Evolutionary conservation across 495 filamentous ascomycete species (phyloP), one percentile per base, ranked within the genome.

Genomic region (Friedmanniomyces endolithicus): DNA sequence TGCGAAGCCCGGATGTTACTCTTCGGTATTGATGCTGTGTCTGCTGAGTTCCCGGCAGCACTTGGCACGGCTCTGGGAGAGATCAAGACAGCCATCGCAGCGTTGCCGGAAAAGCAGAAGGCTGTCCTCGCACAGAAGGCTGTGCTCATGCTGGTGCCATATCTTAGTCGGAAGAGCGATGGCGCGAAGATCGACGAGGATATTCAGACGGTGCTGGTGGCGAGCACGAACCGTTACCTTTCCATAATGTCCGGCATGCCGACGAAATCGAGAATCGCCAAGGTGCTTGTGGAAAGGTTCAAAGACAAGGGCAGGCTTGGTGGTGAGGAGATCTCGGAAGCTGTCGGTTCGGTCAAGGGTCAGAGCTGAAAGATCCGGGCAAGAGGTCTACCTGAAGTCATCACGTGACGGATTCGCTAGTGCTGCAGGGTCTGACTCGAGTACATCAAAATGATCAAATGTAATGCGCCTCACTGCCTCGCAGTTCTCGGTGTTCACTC

Each of bases 1-100:
- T 88, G 88, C 67, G 77, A 80, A 56, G 79, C 90, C 62, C 79
- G 78, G 63, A 73, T 84, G 56, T 82, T 86, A 0, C 70, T 88
- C 2, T 69, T 85, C 14, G 86, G 85, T 23, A 66, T 88, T 9
- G 74, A 76, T 11, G 64, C 77, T 33, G 73, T 70, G 24, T 84
- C 85, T 4, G 70, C 80, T 12, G 77, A 77, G 3, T 95, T 95
- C 71, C 88, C 90, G 1, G 71, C 72, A 48, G 81, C 81, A 29
- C 65, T 98, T 37, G 76, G 80, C 35, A 72, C 73, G 50, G 75
- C 80, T 12, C 72, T 97, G 24, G 71, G 74, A 2, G 71, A 78
- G 33, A 70, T 97, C 59, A 73, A 65, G 20, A 35, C 22, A 4
- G 55, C 48, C 35, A 7, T 12, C 2, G 41, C 39, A 1, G n/a